Conservation (phyloP, 768 basidiomycete genomes). For the Tulasnella sp. region DNA sequence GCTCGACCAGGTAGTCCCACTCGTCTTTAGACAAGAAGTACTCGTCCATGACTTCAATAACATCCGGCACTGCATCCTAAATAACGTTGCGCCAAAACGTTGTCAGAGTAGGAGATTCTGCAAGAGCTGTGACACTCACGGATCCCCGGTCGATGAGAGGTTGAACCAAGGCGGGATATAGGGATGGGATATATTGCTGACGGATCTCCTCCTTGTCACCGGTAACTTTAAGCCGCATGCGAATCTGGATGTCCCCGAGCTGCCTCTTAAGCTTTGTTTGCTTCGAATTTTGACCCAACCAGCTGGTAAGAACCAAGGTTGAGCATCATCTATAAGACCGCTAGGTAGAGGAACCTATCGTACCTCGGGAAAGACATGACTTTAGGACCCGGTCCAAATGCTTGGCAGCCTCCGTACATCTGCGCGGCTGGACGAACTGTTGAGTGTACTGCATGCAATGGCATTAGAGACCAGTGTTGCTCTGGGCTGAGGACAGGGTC, state of each 20-base stretch:
- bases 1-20: conserved; percentile 93
- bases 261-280: conserved; percentile 75
- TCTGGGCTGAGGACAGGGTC: conserved; percentile 58
- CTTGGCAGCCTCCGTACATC: conserved; percentile 70
- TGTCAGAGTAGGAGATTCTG: background rate
- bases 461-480: conserved; percentile 96
- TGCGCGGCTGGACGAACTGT: conserved; percentile 83
- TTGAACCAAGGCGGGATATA: conserved; percentile 73
- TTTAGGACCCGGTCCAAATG: conserved; percentile 56
- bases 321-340: background rate
- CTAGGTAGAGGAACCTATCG: conserved; percentile 36
- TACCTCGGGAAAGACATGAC: conserved; percentile 81
- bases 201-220: conserved; percentile 87
- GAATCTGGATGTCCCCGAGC: conserved; percentile 85
- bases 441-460: conserved; percentile 86
- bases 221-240: conserved; percentile 91
- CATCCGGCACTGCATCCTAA: conserved; percentile 73
- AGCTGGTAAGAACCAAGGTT: conserved; percentile 48
- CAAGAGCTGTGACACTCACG: conserved; percentile 49
- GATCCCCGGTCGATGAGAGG: conserved; percentile 72
- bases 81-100: too few relatives aligned
- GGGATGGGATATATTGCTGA: conserved; percentile 84
- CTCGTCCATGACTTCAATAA: conserved; percentile 87
- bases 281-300: conserved; percentile 98
- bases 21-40: conserved; percentile 93